Percentiles rank a stretch among this genome's conserved stretches.
Conservation (phyloP, 805 yeast genomes). For the Jamesozyma hellenica region DNA sequence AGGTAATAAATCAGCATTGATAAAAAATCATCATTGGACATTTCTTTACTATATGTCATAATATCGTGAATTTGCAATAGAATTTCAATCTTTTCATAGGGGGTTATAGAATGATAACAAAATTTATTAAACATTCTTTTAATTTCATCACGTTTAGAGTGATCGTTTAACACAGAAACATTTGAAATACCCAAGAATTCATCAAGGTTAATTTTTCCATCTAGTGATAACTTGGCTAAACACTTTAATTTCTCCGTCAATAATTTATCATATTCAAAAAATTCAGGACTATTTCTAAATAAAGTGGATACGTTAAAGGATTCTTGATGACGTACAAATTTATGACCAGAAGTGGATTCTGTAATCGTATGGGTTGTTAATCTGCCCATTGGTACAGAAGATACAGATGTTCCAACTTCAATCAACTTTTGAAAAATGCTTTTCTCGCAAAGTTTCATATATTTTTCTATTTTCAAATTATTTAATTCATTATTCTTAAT, state of each 20-base stretch:
- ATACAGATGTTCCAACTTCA: constrained; percentile 27
- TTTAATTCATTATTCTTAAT: constrained; percentile 19
- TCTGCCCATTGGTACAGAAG: constrained; percentile 4
- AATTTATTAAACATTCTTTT: constrained; percentile 13
- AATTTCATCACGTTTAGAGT: constrained; percentile 9
- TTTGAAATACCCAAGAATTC: constrained; percentile 20
- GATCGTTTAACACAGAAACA: constrained; percentile 6
- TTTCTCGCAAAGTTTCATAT: constrained; percentile 26
- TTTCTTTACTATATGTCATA: constrained; percentile 18
- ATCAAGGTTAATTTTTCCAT: constrained; percentile 17
- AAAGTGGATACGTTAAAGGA: constrained; percentile 16
- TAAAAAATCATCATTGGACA: constrained; percentile 27
- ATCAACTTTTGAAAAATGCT: constrained; percentile 21
- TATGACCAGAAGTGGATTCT: neutral
- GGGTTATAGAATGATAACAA: constrained; percentile 19
- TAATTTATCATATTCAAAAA: constrained; percentile 20
- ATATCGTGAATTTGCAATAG: constrained; percentile 21
- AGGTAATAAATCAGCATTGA: constrained; percentile 24
- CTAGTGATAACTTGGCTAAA: constrained; percentile 12
- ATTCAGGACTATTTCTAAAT: constrained; percentile 27
- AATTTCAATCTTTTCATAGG: constrained; percentile 22
- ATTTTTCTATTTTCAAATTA: constrained; percentile 20
- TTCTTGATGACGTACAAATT: constrained; percentile 5
- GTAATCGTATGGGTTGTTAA: neutral
- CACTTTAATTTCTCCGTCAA: constrained; percentile 17